Base-by-base conservation (phyloP, 1,284 basidiomycete genomes). In the Sphaerobolus stellatus region DNA sequence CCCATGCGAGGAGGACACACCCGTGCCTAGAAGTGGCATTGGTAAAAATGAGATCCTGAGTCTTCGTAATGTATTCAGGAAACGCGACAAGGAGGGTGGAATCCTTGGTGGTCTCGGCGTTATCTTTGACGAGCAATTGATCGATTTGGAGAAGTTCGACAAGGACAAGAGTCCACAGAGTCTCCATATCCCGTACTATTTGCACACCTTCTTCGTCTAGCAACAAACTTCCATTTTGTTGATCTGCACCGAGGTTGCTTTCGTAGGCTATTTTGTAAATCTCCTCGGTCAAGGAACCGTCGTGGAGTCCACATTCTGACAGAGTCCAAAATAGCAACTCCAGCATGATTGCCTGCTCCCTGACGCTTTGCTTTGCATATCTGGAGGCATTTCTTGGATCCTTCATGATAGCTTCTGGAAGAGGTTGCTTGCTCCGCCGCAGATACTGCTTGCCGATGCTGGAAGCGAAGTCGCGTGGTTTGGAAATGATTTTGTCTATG, bases 301-400 rank as follows among this genome's bases (percentile, higher is more conserved):
- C 77, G 60, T 89, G 85, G 0, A 84, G 72, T 6, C 84, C 81
- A 56, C 84, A 85, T n/a, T 81, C 83, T 82, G 88, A 93, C 81
- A 92, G 84, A 2, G 85, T 78, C 80, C 90, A 91, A 67, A 94
- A 95, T 29, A 93, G 75, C 31, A 92, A 81, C 63, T 95, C 93
- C 44, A 94, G 73, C 22, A 93, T 67, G 7, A 86, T 83, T 28
- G 94, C 74, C 64, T 94, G 92, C 66, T 94, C 89, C 63, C 81
- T 83, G 18, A 82, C 67, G 61, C 84, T 86, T 65, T 92, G 91
- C 67, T 90, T 92, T 18, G 85, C 87, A 86, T 90, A 92, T 34
- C 77, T 73, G 3, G 84, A 77, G 2, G 87, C 84, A 25, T 80
- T 76, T 54, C 77, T 77, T 1, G 88, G 83, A 50, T 89, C 79